These are phyloP conservation scores for Pythium apleroticum DNA, from an alignment of 352 stramenopile species.

Conservation along the genomic window DNA sequence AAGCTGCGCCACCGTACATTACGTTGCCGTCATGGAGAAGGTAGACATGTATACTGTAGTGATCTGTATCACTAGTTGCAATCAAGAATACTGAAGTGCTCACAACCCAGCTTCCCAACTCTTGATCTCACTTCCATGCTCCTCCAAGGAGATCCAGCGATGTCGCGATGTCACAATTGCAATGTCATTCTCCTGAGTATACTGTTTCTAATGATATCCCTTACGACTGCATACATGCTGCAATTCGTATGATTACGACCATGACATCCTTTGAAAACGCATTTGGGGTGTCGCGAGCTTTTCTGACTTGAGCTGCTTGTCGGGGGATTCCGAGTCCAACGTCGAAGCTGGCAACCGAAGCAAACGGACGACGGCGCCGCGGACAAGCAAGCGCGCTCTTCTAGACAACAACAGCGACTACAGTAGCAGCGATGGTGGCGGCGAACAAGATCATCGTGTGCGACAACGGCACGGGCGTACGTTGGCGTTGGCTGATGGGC, in stretches of 20 bases:
- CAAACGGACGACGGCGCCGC: slow-evolving; percentile 2
- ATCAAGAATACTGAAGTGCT: background rate
- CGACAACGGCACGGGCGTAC: slow-evolving; percentile 85
- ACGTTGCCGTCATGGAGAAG: background rate
- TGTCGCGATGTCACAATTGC: background rate
- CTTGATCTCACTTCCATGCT: background rate
- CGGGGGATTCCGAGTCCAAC: slow-evolving; percentile 17
- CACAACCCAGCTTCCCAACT: background rate
- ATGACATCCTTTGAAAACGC: slow-evolving; percentile 9
- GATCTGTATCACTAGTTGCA: background rate
- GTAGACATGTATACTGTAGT: background rate
- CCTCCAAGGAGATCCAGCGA: background rate
- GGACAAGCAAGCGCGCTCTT: background rate
- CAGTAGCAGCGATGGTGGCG: slow-evolving; percentile 55
- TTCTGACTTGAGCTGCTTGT: slow-evolving; percentile 15
- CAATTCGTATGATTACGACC: slow-evolving; percentile 14
- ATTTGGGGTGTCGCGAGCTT: slow-evolving; percentile 10
- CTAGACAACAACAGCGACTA: slow-evolving; percentile 2
- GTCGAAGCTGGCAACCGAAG: slow-evolving; percentile 21
- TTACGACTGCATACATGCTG: no score
- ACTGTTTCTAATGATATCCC: background rate
- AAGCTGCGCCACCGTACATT: slow-evolving; percentile 1
- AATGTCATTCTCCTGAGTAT: slow-evolving; percentile 6
- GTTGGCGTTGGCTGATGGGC: slow-evolving; percentile 11
- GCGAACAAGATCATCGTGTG: slow-evolving; percentile 89